A percentile compares a stretch with the other conserved stretches of the same genome.
These are phyloP conservation scores for Cladophialophora immunda DNA, from an alignment of 2,329 filamentous ascomycete species.

Conservation along the genomic window DNA sequence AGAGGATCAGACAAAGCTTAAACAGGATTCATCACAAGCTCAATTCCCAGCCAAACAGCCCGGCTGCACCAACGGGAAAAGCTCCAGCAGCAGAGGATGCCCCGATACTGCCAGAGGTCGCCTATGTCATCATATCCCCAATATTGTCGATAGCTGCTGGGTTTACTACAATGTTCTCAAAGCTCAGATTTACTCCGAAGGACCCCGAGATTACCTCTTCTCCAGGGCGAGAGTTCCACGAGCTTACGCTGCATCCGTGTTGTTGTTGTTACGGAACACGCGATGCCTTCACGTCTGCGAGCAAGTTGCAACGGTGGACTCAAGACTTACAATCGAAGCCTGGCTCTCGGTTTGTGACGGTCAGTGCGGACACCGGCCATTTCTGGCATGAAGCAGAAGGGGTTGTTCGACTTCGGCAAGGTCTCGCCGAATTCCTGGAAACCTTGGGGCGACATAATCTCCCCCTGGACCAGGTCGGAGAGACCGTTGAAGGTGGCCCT, in stretches of 20 bases:
- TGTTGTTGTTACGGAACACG: conserved; percentile 73
- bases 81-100: conserved; percentile 25
- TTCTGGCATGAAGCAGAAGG: conserved; percentile 36
- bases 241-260: conserved; percentile 28
- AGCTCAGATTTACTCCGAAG: conserved; percentile 48
- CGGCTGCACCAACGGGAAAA: conserved; percentile 6
- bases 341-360: conserved; percentile 55
- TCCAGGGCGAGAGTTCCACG: conserved; percentile 53
- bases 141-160: conserved; percentile 64
- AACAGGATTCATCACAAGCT: conserved; percentile 49
- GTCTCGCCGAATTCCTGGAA: conserved; percentile 30
- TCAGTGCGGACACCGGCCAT: conserved; percentile 31
- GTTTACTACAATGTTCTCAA: conserved; percentile 69
- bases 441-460: background rate
- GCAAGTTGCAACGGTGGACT: conserved; percentile 73
- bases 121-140: conserved; percentile 72
- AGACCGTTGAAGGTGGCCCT: background rate
- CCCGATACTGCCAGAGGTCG: conserved; percentile 44
- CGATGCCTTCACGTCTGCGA: conserved; percentile 75
- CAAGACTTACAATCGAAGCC: conserved; percentile 57
- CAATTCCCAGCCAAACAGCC: conserved; percentile 40
- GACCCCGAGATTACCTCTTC: conserved; percentile 63
- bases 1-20: conserved; percentile 49
- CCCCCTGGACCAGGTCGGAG: background rate
- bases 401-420: conserved; percentile 25